Percentiles rank a stretch among this genome's conserved stretches.
Conservation (phyloP, 108 stramenopile species). For the Tribonema minus region DNA sequence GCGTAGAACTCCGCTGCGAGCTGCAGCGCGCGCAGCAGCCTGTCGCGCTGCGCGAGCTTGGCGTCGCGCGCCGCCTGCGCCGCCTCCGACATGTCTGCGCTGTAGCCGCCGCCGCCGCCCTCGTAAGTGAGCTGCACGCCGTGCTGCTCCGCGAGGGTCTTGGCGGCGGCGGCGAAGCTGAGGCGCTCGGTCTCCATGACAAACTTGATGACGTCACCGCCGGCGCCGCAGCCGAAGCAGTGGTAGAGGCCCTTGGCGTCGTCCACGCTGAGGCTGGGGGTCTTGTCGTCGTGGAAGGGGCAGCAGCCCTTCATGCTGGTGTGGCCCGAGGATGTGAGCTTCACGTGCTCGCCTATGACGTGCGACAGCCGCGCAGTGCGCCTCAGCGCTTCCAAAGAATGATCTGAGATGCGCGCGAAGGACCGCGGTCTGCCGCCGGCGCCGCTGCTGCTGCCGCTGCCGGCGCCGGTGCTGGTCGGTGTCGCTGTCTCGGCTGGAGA, state of each 20-base stretch:
- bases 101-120: background rate
- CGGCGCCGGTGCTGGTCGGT: background rate
- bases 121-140: slow-evolving; percentile 43
- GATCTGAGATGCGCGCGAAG: background rate
- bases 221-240: slow-evolving; percentile 88
- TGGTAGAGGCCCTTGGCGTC: slow-evolving; percentile 72
- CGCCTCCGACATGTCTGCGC: background rate
- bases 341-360: slow-evolving; percentile 5
- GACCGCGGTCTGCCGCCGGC: background rate
- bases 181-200: slow-evolving; percentile 69
- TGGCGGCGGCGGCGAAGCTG: slow-evolving; percentile 69
- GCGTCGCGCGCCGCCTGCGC: slow-evolving; percentile 34
- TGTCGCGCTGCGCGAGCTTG: slow-evolving; percentile 57
- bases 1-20: slow-evolving; percentile 77
- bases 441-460: background rate
- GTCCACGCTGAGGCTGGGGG: slow-evolving; percentile 74
- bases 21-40: slow-evolving; percentile 66
- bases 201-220: slow-evolving; percentile 81
- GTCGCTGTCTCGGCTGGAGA: too few species aligned
- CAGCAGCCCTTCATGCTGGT: slow-evolving; percentile 57
- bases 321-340: slow-evolving; percentile 10
- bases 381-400: background rate
- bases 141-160: slow-evolving; percentile 62
- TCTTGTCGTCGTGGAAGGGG: slow-evolving; percentile 86
- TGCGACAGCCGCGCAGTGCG: background rate